Base-by-base conservation (phyloP, 208 protist genomes). In the Wallacemonas collosoma region DNA sequence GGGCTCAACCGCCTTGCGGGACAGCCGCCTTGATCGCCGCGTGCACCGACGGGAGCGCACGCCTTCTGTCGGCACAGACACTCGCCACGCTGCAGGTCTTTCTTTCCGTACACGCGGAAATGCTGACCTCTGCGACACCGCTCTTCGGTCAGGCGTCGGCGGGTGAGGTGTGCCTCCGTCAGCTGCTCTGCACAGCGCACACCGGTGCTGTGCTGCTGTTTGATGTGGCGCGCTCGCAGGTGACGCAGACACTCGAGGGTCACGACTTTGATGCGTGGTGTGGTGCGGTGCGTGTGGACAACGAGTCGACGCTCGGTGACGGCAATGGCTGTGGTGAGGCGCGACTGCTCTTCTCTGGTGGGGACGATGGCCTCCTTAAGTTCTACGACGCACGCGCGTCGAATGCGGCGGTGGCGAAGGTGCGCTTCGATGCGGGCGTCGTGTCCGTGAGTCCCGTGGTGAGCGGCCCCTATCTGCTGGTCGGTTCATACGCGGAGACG, bases 251-350 rank as follows among this genome's bases (percentile, higher is more conserved):
- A 55, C 68, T 92, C 55, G 77, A 88, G 57, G 81, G 79, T 36
- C 91, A 96, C 69, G 85, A 90, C 54, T 94, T 85, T 67, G 91
- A 96, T 71, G 89, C 91, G 48, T 96, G 91, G 89, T 96, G 91
- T 76, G 80, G 83, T 56, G 87, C 89, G 8, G 77, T 75, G 36
- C 43, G 63, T 47, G 17, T 54, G 66, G 47, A 72, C 53, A 57
- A 71, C 63, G 45, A 71, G 41, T 7, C 7, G n/a, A 36, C 3
- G 0, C 68, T 72, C 47, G 45, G 45, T 50, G 45, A 12, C 8
- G 3, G 26, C 26, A 26, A 26, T 26, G 26, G 26, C 26, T 26
- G 55, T 17, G n/a, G 68, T n/a, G 47, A 47, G 14, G 40, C 54
- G 41, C 35, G 77, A 68, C 58, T 78, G 41, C 67, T 89, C n/a